These are phyloP conservation scores for Daldinia concentrica DNA, from an alignment of 495 filamentous ascomycete genomes.

Conservation along the genomic window DNA sequence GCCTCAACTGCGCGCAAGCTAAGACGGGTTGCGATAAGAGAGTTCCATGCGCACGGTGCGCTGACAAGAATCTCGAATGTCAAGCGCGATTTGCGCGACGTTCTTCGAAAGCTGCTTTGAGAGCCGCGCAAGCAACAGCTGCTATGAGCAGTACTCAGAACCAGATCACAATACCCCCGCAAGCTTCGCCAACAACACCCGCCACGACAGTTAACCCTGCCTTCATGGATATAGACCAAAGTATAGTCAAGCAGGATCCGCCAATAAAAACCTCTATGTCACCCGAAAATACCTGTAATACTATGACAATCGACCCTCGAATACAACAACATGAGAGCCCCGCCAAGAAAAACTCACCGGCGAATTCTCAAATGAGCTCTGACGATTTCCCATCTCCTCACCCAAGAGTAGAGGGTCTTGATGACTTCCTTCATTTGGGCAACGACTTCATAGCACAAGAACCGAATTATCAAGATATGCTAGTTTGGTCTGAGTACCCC, in stretches of 20 bases:
- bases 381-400: slow-evolving; percentile 51
- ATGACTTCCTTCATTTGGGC: slow-evolving; percentile 50
- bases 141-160: slow-evolving; percentile 30
- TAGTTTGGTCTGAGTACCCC: slow-evolving; percentile 48
- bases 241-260: slow-evolving; percentile 34
- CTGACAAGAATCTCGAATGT: slow-evolving; percentile 65
- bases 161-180: slow-evolving; percentile 37
- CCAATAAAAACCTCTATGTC: slow-evolving; percentile 36
- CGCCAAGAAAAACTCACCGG: slow-evolving; percentile 44
- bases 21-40: slow-evolving; percentile 76
- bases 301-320: slow-evolving; percentile 42
- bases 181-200: slow-evolving; percentile 28
- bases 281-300: slow-evolving; percentile 39
- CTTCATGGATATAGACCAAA: slow-evolving; percentile 53
- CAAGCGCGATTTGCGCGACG: slow-evolving; percentile 64
- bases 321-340: slow-evolving; percentile 42
- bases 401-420: slow-evolving; percentile 45
- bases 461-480: slow-evolving; percentile 49
- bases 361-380: slow-evolving; percentile 46
- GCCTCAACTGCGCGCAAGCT: slow-evolving; percentile 66
- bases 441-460: slow-evolving; percentile 44
- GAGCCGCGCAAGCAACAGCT: slow-evolving; percentile 49
- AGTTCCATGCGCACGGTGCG: slow-evolving; percentile 67
- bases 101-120: slow-evolving; percentile 59
- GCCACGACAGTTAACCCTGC: slow-evolving; percentile 43